Evolutionary conservation across 768 basidiomycete species (phyloP).

Genomic region (Pilatotrama ljubarskyi): DNA sequence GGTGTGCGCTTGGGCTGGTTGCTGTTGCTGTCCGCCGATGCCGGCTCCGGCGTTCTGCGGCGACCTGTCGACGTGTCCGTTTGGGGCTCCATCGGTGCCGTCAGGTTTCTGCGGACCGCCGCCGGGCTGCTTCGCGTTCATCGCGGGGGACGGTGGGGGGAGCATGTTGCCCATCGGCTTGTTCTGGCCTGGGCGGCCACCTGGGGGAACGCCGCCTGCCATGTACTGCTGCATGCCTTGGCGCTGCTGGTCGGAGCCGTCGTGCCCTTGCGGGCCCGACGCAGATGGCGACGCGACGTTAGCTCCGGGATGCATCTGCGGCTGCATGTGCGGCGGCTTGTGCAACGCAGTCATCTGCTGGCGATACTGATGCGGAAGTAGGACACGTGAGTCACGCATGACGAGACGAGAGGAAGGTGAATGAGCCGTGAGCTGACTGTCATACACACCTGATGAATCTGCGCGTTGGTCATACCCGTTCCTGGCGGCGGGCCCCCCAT

Average conservation of each 20-base stretch:
- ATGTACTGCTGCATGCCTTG: conserved; percentile 38
- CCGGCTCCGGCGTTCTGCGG: conserved; percentile 26
- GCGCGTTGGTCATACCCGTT: conserved; percentile 38
- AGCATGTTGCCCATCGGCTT: conserved; percentile 46
- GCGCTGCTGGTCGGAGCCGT: conserved; percentile 23
- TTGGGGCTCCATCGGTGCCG: conserved; percentile 9
- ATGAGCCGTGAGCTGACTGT: not conserved
- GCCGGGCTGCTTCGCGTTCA: conserved; percentile 24
- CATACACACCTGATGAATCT: conserved; percentile 36
- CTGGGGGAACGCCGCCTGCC: conserved; percentile 32
- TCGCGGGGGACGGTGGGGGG: conserved; percentile 55
- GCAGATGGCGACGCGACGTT: conserved; percentile 45
- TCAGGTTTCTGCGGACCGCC: conserved; percentile 16
- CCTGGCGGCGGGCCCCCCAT: conserved; percentile 36
- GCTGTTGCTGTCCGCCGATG: conserved; percentile 14
- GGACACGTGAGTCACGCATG: not conserved
- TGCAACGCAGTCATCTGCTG: conserved; percentile 40
- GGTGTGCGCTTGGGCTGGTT: not conserved
- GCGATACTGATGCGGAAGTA: conserved; percentile 32
- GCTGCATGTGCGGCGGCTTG: conserved; percentile 28
- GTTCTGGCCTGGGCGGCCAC: conserved; percentile 32
- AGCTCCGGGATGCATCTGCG: conserved; percentile 32
- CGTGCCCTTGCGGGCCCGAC: conserved; percentile 37
- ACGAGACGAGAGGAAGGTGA: not conserved
- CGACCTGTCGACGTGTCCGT: conserved; percentile 23